Conservation (phyloP, 2,329 filamentous ascomycete species). For the Xylariaceae sp. region DNA sequence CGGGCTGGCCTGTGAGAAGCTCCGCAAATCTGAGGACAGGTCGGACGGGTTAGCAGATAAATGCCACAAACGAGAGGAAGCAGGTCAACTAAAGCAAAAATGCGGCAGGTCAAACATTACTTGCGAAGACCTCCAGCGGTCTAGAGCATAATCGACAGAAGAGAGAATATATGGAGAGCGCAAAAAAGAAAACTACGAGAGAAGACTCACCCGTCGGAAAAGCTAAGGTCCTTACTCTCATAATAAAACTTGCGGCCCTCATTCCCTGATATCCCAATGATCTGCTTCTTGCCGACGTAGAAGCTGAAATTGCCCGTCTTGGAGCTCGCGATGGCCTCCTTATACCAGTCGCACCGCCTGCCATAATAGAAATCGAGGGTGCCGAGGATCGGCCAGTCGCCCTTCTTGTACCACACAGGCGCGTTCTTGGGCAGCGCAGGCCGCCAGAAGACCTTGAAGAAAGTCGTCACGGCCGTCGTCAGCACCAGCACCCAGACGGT, state of each 20-base stretch:
- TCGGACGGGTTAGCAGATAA: not conserved
- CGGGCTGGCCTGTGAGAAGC: constrained; percentile 21
- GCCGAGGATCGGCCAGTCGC: constrained; percentile 38
- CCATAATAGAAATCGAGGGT: constrained; percentile 40
- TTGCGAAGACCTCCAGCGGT: no score
- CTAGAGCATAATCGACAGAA: no score
- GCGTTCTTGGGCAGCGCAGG: constrained; percentile 24
- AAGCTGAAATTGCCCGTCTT: constrained; percentile 47
- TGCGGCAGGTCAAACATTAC: no score
- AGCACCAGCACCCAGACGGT: constrained; percentile 22
- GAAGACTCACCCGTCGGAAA: constrained; percentile 38
- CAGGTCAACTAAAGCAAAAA: not conserved
- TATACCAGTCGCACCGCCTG: constrained; percentile 39
- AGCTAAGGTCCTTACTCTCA: constrained; percentile 41
- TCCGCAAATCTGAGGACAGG: constrained; percentile 20
- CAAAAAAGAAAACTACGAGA: not conserved
- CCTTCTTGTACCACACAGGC: constrained; percentile 25
- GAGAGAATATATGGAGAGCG: no score
- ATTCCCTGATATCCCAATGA: constrained; percentile 42
- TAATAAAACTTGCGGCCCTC: constrained; percentile 43
- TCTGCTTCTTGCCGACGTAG: constrained; percentile 41
- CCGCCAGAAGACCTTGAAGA: constrained; percentile 22
- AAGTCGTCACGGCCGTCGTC: constrained; percentile 13
- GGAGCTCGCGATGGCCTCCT: constrained; percentile 27
- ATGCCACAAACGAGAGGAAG: not conserved